Conservation (phyloP, 805 yeast genomes). For the Candida coquimbonensis region DNA sequence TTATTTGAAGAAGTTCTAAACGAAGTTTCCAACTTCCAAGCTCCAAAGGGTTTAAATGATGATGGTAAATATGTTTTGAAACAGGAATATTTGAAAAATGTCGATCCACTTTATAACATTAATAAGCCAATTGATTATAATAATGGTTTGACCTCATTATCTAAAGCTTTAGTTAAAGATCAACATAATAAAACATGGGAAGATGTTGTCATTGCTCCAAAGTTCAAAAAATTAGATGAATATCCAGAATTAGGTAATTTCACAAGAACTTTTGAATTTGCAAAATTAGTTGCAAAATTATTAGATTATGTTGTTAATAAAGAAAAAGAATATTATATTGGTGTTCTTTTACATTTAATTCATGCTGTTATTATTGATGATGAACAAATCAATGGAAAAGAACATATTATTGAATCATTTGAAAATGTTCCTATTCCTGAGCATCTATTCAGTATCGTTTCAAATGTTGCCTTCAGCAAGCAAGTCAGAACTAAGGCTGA, state of each 20-base stretch:
- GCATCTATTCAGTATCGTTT: conserved; percentile 44
- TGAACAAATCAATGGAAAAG: conserved; percentile 34
- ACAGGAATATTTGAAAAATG: conserved; percentile 31
- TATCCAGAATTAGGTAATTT: conserved; percentile 42
- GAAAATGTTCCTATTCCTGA: conserved; percentile 52
- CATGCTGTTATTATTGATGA: conserved; percentile 58
- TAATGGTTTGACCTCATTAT: conserved; percentile 41
- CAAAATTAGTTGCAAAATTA: conserved; percentile 51
- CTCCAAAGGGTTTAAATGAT: conserved; percentile 62
- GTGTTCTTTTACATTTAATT: conserved; percentile 57
- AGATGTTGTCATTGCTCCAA: conserved; percentile 45
- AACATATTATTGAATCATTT: conserved; percentile 37
- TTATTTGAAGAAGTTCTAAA: conserved; percentile 50
- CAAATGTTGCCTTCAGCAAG: conserved; percentile 42
- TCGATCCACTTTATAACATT: conserved; percentile 54
- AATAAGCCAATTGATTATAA: conserved; percentile 42
- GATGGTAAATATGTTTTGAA: conserved; percentile 62
- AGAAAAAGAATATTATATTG: conserved; percentile 47
- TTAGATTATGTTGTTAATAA: conserved; percentile 45
- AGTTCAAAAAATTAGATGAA: conserved; percentile 21
- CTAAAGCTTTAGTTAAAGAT: conserved; percentile 33
- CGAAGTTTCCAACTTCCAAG: conserved; percentile 52
- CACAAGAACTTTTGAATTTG: conserved; percentile 45
- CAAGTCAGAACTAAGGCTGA: conserved; percentile 49
- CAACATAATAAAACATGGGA: conserved; percentile 5